A percentile compares a stretch with the other conserved stretches of the same genome.
Conservation (phyloP, 768 basidiomycete species). For the Naganishia onofrii region DNA sequence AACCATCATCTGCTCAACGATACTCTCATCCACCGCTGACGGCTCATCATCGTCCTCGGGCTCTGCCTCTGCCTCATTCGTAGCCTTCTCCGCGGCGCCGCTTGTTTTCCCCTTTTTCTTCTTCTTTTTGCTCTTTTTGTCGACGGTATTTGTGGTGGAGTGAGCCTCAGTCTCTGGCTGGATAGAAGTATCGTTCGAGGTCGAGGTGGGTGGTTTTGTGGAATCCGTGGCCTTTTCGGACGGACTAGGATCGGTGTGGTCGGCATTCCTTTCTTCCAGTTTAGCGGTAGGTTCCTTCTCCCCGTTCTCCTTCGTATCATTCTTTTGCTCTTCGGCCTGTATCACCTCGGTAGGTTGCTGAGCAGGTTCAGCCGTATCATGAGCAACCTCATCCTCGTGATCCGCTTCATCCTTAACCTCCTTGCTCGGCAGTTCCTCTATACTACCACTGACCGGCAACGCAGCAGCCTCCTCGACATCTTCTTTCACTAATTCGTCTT, state of each 20-base stretch:
- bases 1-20: slow-evolving; percentile 7
- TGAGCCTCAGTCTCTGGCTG: slow-evolving; percentile 16
- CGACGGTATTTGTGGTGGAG: slow-evolving; percentile 1
- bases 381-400: not conserved
- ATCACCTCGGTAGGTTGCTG: not conserved
- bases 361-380: not conserved
- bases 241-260: not conserved
- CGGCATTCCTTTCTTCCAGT: not conserved
- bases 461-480: not conserved
- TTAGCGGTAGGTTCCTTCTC: not conserved
- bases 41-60: slow-evolving; percentile 24
- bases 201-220: not conserved
- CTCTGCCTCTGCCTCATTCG: not conserved
- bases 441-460: not conserved
- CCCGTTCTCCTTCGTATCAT: not conserved
- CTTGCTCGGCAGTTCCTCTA: not conserved
- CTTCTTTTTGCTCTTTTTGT: slow-evolving; percentile 29
- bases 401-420: not conserved
- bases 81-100: not conserved
- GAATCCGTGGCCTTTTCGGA: not conserved
- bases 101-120: slow-evolving; percentile 28
- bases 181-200: not conserved
- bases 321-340: too few species aligned
- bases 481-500: not conserved
- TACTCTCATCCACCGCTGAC: slow-evolving; percentile 4